Evolutionary conservation across 192 early-diverging fungal genomes (phyloP).

Genomic region (Fimicolochytrium jonesii): DNA sequence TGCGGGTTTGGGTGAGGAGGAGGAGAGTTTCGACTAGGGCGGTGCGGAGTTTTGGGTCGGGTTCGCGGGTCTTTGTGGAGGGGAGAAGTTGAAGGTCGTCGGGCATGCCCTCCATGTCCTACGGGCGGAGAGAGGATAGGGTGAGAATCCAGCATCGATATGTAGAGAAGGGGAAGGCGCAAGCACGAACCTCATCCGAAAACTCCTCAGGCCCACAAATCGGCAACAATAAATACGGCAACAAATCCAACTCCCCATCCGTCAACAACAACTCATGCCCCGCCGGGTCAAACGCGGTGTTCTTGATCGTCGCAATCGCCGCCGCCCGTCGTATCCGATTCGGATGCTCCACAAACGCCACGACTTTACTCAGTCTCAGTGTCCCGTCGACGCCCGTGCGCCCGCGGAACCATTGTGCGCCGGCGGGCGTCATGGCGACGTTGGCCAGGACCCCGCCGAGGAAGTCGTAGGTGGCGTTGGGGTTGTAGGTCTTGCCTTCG

Average conservation of each 20-base stretch:
- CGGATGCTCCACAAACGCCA: constrained; percentile 79
- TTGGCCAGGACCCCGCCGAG: constrained; percentile 93
- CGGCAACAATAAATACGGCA: constrained; percentile 86
- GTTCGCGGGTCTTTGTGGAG: constrained; percentile 79
- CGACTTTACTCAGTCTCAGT: constrained; percentile 77
- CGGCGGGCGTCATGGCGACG: constrained; percentile 48
- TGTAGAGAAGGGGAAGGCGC: constrained; percentile 7
- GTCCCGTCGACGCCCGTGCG: constrained; percentile 59
- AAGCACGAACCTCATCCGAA: constrained; percentile 65
- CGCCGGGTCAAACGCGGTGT: constrained; percentile 71
- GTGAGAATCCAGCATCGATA: not conserved
- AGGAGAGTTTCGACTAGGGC: constrained; percentile 79
- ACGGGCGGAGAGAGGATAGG: no score
- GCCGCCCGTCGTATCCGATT: constrained; percentile 87
- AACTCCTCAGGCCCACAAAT: constrained; percentile 90
- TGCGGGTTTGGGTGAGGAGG: constrained; percentile 68
- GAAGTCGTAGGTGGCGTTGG: constrained; percentile 74
- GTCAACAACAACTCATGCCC: constrained; percentile 64
- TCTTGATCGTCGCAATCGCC: constrained; percentile 81
- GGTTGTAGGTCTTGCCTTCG: constrained; percentile 73
- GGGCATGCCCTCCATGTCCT: constrained; percentile 90
- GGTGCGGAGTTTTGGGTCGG: constrained; percentile 64
- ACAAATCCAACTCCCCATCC: constrained; percentile 68
- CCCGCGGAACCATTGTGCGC: constrained; percentile 63
- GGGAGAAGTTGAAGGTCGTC: constrained; percentile 87